These are phyloP conservation scores for Tricharina praecox DNA, from an alignment of 495 filamentous ascomycete genomes.

Conservation along the genomic window DNA sequence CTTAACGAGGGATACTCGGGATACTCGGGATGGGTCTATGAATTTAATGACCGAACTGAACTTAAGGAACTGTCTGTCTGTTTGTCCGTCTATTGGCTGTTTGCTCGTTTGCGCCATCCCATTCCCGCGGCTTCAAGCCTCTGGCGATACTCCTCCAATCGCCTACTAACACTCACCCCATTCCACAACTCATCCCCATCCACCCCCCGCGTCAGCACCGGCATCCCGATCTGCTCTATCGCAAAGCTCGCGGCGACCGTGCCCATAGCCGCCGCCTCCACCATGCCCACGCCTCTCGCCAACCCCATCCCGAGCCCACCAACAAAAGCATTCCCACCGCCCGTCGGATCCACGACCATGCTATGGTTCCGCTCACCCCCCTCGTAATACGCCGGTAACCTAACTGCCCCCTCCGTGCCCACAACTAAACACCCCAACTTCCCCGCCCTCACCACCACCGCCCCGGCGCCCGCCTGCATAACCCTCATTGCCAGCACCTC, in stretches of 20 bases:
- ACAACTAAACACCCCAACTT: conserved; percentile 31
- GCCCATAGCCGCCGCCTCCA: conserved; percentile 58
- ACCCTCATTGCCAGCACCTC: no score
- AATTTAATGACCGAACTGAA: no score
- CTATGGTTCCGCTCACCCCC: conserved; percentile 21
- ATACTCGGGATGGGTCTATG: no score
- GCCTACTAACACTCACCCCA: conserved; percentile 37
- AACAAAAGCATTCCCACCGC: conserved; percentile 88
- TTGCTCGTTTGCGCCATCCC: no score
- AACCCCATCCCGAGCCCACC: conserved; percentile 67
- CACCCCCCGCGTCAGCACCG: conserved; percentile 36
- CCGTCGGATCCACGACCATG: conserved; percentile 75
- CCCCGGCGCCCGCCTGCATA: conserved; percentile 38
- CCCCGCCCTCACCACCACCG: conserved; percentile 37
- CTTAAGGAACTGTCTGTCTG: no score
- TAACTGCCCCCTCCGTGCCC: conserved; percentile 18
- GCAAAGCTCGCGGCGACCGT: conserved; percentile 82
- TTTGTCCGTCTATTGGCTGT: no score
- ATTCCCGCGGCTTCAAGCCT: conserved; percentile 17
- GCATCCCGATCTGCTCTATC: conserved; percentile 84
- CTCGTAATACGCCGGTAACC: conserved; percentile 40
- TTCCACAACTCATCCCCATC: conserved; percentile 64
- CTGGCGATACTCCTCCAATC: conserved; percentile 37
- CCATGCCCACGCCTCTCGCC: conserved; percentile 42
- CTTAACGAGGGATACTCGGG: no score